These are phyloP conservation scores for Lonicera japonica DNA, from an alignment of 129 eudicot genomes.

Conservation along the genomic window DNA sequence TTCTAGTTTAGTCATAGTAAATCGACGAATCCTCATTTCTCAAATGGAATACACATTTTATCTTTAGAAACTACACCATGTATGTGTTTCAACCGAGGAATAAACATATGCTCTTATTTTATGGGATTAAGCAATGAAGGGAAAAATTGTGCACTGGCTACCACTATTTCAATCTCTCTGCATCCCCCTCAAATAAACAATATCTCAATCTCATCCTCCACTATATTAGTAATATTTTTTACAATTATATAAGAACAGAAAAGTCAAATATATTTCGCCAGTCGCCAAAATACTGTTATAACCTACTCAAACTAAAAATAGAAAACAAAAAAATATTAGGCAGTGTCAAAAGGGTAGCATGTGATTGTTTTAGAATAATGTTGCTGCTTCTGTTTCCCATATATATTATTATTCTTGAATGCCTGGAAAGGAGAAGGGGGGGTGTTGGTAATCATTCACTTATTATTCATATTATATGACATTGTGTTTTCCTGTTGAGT, in stretches of 20 bases:
- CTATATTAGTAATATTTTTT: not conserved
- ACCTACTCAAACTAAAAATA: not conserved
- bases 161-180: not conserved
- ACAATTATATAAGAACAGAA: not conserved
- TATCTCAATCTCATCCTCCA: not conserved
- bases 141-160: not conserved
- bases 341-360: slow-evolving; percentile 2
- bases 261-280: slow-evolving; percentile 2
- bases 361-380: not conserved
- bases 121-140: not conserved
- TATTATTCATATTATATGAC: not conserved
- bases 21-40: no score
- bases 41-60: no score
- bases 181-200: not conserved
- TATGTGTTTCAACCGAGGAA: not conserved
- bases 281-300: not conserved
- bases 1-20: no score
- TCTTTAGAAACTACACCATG: no score
- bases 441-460: not conserved
- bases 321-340: not conserved
- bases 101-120: slow-evolving; percentile 7
- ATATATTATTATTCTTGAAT: not conserved
- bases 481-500: no score
- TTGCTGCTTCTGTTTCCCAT: not conserved
- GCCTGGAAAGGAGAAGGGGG: not conserved